Evolutionary conservation across 768 basidiomycete species (phyloP).

Genomic region (Leccinum sublutescens): DNA sequence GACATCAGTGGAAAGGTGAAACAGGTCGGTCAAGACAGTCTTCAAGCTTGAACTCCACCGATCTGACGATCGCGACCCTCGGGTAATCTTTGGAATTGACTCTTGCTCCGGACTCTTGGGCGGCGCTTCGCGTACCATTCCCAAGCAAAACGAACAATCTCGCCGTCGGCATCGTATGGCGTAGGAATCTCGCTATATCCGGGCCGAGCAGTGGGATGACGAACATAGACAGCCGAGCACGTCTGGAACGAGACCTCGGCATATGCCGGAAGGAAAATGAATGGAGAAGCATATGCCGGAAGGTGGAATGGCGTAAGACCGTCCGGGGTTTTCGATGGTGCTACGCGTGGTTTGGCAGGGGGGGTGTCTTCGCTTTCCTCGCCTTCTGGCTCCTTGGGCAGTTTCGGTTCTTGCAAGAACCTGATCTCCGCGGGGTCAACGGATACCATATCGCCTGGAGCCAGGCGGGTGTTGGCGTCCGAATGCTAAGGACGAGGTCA

Average conservation of each 20-base stretch:
- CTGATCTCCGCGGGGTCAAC: constrained; percentile 80
- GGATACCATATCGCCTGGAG: constrained; percentile 93
- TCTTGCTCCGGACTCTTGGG: constrained; percentile 63
- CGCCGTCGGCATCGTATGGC: constrained; percentile 95
- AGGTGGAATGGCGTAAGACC: constrained; percentile 75
- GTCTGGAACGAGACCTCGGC: constrained; percentile 83
- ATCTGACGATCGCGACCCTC: constrained; percentile 52
- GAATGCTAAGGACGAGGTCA: constrained; percentile 52
- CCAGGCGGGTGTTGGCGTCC: constrained; percentile 81
- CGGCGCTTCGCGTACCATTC: constrained; percentile 86
- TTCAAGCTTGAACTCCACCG: constrained; percentile 16
- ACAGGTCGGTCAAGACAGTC: background rate
- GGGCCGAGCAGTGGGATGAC: constrained; percentile 95
- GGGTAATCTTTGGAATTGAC: constrained; percentile 60
- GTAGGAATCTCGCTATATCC: constrained; percentile 95
- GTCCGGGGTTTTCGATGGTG: constrained; percentile 6
- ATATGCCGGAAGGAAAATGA: constrained; percentile 92
- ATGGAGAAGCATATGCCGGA: constrained; percentile 84
- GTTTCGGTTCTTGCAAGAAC: constrained; percentile 52
- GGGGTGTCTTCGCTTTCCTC: background rate
- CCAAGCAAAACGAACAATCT: constrained; percentile 90
- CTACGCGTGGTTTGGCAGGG: background rate
- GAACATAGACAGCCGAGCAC: constrained; percentile 89
- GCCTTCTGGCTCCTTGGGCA: constrained; percentile 13
- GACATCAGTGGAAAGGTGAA: background rate